Base-by-base conservation (phyloP, 257 asterid species). In the Solanum neorickii region DNA sequence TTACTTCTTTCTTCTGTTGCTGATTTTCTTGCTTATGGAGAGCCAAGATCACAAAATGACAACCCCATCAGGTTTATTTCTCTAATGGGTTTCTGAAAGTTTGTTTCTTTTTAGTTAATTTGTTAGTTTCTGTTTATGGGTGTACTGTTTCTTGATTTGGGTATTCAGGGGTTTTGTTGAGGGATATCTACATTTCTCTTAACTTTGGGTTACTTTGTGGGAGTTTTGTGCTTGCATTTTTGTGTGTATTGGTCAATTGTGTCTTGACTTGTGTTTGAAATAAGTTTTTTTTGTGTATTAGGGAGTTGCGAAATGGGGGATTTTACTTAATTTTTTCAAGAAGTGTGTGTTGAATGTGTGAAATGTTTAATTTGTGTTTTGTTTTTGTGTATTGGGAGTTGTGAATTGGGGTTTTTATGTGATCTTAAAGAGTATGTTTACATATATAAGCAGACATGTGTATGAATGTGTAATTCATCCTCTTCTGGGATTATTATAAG, bases 11-110 rank as follows among this genome's bases (percentile, higher is more conserved):
- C 27, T 39, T 13, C n/a, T 72, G 42, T 25, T 46, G 3, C 27
- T 80, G 27, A 42, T 74, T 59, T 68, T 52, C 39, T n/a, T 12
- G 69, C 13, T 56, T 23, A 91, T 91, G 93, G 91, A 91, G 37
- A 85, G 14, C 66, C 88, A 78, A 84, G 91, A 91, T 86, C 90
- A 89, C 75, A 68, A 77, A 66, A 47, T 33, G 29, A 41, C 75
- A 23, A 35, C 70, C 21, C 66, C 87, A 31, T 35, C 89, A 87
- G 92, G 92, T 90, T 59, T 60, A 86, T 76, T 70, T 70, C 52
- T 82, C 33, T 31, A 16, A 29, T 49, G 85, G 85, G 46, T 49
- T 31, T 27, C 9, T 18, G 44, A 83, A 83, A 42, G 25, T 65
- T 70, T 69, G 37, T 23, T 80, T 80, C 66, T 73, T 46, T 5